phyloP scores from a whole-genome alignment of 495 filamentous ascomycete genomes.

The Penicillium cosmopolitanum region DNA sequence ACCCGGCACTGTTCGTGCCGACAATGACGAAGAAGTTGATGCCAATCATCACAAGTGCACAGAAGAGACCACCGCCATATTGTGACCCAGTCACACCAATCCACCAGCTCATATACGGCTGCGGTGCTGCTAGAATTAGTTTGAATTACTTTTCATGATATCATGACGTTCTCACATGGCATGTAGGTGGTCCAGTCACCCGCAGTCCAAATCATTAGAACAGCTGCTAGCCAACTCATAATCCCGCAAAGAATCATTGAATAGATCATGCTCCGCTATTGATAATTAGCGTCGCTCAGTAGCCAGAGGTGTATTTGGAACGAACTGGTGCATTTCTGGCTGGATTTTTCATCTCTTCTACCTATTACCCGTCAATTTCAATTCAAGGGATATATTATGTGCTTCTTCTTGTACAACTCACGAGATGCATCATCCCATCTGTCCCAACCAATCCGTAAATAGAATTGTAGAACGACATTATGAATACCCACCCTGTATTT shows the following conservation, averaged over 20 bases:
- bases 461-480: conserved; percentile 2
- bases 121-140: neutral
- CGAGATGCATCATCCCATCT: conserved; percentile 2
- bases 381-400: neutral
- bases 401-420: neutral
- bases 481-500: neutral
- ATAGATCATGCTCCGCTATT: conserved; percentile 1
- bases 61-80: conserved; percentile 4
- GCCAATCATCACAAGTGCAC: conserved; percentile 1
- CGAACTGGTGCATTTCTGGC: neutral
- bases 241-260: neutral
- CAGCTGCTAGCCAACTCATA: conserved; percentile 2
- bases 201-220: conserved; percentile 1
- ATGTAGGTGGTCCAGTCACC: conserved; percentile 1
- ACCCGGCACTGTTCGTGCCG: neutral
- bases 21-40: conserved; percentile 5
- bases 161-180: neutral
- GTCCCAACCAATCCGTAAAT: neutral
- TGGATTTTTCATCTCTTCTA: conserved; percentile 2
- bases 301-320: neutral
- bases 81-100: neutral
- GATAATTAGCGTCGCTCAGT: neutral
- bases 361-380: neutral
- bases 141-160: neutral
- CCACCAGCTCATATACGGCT: conserved; percentile 4